These are phyloP conservation scores for Parsonsia alboflavescens DNA, from an alignment of 257 asterid genomes.

Conservation along the genomic window DNA sequence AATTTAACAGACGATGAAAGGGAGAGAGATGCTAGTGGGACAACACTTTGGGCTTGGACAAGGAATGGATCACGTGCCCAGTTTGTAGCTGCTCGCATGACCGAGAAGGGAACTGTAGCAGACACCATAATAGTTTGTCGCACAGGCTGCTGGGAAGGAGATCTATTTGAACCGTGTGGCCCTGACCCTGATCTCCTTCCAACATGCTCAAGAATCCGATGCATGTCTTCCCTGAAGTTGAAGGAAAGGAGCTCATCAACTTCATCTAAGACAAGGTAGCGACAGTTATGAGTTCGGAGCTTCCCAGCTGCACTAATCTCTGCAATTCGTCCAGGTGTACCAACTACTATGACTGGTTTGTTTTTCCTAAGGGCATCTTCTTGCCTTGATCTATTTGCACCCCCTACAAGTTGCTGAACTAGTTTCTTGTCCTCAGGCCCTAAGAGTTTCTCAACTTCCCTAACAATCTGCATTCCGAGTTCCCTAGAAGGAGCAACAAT, in stretches of 20 bases:
- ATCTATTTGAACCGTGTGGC: slow-evolving; percentile 19
- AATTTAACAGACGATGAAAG: slow-evolving; percentile 33
- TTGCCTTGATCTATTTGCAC: slow-evolving; percentile 89
- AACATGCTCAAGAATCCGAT: slow-evolving; percentile 84
- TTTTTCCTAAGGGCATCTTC: slow-evolving; percentile 93
- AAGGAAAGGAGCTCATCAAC: slow-evolving; percentile 91
- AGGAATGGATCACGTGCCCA: slow-evolving; percentile 92
- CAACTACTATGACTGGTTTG: slow-evolving; percentile 81
- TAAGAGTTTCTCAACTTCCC: slow-evolving; percentile 84
- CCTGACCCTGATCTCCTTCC: slow-evolving; percentile 68
- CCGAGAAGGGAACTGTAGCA: slow-evolving; percentile 94
- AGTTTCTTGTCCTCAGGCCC: slow-evolving; percentile 75
- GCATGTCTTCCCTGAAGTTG: slow-evolving; percentile 87
- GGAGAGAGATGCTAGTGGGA: slow-evolving; percentile 53
- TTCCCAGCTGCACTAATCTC: slow-evolving; percentile 87
- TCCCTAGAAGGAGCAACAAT: slow-evolving; percentile 98
- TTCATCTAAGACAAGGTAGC: slow-evolving; percentile 80
- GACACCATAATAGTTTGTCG: slow-evolving; percentile 94
- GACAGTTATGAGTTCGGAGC: slow-evolving; percentile 86
- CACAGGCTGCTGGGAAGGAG: slow-evolving; percentile 31
- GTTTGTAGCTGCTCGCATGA: slow-evolving; percentile 80
- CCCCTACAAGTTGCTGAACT: slow-evolving; percentile 97
- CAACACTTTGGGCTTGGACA: slow-evolving; percentile 65
- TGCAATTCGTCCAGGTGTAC: slow-evolving; percentile 95
- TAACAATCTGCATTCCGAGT: slow-evolving; percentile 97